Evolutionary conservation across 2,329 filamentous ascomycete genomes (phyloP).

Genomic region (Pyrenochaeta sp.): DNA sequence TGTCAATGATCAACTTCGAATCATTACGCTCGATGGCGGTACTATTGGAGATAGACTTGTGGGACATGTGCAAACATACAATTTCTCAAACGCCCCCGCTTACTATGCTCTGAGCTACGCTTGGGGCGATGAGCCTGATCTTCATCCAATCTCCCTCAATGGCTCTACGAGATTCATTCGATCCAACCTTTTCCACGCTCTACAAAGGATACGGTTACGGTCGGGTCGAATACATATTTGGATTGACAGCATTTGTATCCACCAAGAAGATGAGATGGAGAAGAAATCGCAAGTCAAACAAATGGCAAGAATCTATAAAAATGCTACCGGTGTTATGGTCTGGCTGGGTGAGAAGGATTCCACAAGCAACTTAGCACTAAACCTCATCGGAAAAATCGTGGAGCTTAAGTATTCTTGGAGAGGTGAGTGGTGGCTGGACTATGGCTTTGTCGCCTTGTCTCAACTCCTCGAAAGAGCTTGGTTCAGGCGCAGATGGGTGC

Average conservation of each 20-base stretch:
- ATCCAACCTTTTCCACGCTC: background rate
- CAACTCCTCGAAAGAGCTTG: background rate
- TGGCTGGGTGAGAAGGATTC: background rate
- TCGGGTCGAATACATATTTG: background rate
- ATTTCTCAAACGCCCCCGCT: too few relatives aligned
- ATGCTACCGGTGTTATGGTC: background rate
- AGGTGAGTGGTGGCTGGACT: background rate
- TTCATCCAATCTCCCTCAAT: background rate
- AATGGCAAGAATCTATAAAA: background rate
- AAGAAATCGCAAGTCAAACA: background rate
- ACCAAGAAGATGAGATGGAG: background rate
- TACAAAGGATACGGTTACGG: background rate
- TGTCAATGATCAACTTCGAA: too few relatives aligned
- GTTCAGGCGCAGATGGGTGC: background rate
- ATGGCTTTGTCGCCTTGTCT: background rate
- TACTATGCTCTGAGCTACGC: background rate
- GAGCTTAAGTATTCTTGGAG: background rate
- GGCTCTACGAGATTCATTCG: background rate
- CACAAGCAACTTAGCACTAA: background rate
- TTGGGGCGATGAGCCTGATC: background rate
- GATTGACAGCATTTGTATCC: background rate
- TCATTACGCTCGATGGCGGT: too few relatives aligned
- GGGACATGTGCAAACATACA: too few relatives aligned
- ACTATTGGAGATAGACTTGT: too few relatives aligned
- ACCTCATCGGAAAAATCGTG: background rate